A percentile compares a stretch with the other conserved stretches of the same genome.
These are phyloP conservation scores for Schrenkiella parvula DNA, from an alignment of 345 rosid species.

Conservation along the genomic window DNA sequence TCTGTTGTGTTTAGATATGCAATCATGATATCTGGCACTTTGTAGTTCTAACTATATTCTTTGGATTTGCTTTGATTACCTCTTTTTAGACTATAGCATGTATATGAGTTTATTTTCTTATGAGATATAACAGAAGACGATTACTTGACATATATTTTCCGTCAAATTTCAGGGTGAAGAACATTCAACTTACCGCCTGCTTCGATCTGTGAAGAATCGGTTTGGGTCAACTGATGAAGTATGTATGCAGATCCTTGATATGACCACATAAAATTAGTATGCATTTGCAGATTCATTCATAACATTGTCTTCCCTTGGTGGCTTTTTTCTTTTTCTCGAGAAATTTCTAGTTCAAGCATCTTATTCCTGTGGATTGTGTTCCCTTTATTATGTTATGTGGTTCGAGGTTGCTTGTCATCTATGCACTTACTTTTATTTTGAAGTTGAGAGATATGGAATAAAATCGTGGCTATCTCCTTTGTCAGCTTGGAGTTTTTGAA, in stretches of 20 bases:
- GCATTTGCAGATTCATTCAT: neutral
- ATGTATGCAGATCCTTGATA: constrained; percentile 11
- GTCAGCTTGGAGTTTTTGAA: constrained; percentile 91
- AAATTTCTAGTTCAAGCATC: neutral
- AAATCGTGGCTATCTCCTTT: neutral
- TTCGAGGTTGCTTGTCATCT: constrained; percentile 3
- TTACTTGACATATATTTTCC: neutral
- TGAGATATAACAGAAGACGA: neutral
- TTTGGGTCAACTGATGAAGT: constrained; percentile 96
- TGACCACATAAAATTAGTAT: neutral
- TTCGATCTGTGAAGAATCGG: constrained; percentile 91
- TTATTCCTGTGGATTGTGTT: neutral
- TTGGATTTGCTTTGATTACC: constrained; percentile 6
- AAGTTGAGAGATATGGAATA: neutral
- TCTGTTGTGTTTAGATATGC: constrained; percentile 6
- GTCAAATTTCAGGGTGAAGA: constrained; percentile 71
- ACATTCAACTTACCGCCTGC: constrained; percentile 75
- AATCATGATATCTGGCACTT: neutral
- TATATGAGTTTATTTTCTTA: neutral
- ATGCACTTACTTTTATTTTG: neutral
- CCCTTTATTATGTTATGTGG: neutral
- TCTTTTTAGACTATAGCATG: neutral
- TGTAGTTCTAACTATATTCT: neutral
- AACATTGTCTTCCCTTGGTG: neutral
- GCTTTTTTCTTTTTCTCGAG: neutral